A percentile compares a stretch with the other conserved stretches of the same genome.
Evolutionary conservation across 169 alveolate species (phyloP).

Genomic region (Eimeria sp.): DNA sequence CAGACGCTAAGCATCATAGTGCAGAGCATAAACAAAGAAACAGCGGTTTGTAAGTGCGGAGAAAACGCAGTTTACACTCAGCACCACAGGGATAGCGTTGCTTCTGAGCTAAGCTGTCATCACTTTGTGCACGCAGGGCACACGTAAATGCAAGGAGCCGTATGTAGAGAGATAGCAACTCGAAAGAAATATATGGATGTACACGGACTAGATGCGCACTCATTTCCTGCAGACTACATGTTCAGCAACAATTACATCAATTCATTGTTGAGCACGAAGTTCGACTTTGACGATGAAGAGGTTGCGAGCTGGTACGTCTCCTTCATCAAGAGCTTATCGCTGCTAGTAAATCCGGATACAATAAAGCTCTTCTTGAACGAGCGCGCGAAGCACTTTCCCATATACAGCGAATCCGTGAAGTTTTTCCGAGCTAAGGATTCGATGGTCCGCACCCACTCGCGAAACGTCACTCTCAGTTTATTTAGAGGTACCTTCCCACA

Average conservation of each 20-base stretch:
- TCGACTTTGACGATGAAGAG: slow-evolving; percentile 81
- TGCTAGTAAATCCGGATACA: slow-evolving; percentile 74
- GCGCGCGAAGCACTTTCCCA: slow-evolving; percentile 79
- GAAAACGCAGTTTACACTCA: background rate
- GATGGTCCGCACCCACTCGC: slow-evolving; percentile 83
- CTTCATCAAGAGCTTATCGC: slow-evolving; percentile 80
- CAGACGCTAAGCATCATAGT: slow-evolving; percentile 83
- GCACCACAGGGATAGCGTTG: background rate
- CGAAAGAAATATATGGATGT: background rate
- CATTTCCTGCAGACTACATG: slow-evolving; percentile 69
- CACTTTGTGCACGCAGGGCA: background rate
- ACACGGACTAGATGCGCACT: background rate
- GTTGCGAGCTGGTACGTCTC: slow-evolving; percentile 81
- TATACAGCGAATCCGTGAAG: slow-evolving; percentile 79
- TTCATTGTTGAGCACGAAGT: slow-evolving; percentile 59
- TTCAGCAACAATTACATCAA: slow-evolving; percentile 82
- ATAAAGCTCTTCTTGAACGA: slow-evolving; percentile 78
- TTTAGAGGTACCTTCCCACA: slow-evolving; percentile 65
- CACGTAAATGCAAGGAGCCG: background rate
- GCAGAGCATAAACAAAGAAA: slow-evolving; percentile 78
- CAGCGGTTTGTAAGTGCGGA: slow-evolving; percentile 76
- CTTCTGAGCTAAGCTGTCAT: background rate
- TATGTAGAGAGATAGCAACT: background rate
- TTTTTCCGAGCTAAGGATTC: slow-evolving; percentile 81
- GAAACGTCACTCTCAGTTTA: slow-evolving; percentile 78